Evolutionary conservation across 768 basidiomycete species (phyloP).

Genomic region (Pholiota conissans): DNA sequence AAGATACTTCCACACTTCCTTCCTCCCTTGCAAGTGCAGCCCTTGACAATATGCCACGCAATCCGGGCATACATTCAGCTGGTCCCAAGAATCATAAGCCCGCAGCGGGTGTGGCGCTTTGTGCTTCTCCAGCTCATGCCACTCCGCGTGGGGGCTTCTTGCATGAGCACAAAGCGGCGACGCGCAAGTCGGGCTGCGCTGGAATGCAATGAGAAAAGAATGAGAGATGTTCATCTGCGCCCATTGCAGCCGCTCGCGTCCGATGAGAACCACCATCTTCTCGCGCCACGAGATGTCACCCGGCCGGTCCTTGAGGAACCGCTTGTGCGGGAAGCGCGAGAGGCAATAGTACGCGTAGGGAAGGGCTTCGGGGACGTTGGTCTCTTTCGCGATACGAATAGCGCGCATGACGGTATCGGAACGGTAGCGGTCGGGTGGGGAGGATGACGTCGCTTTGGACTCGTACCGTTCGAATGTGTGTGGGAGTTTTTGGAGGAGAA

Average conservation of each 20-base stretch:
- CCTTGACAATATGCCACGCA: slow-evolving; percentile 33
- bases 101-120: slow-evolving; percentile 35
- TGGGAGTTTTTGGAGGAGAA: slow-evolving; percentile 43
- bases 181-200: slow-evolving; percentile 29
- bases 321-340: slow-evolving; percentile 38
- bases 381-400: slow-evolving; percentile 42
- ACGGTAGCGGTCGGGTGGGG: slow-evolving; percentile 29
- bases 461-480: slow-evolving; percentile 37
- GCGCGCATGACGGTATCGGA: slow-evolving; percentile 43
- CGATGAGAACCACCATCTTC: slow-evolving; percentile 39
- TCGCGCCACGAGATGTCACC: slow-evolving; percentile 38
- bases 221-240: slow-evolving; percentile 43
- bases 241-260: slow-evolving; percentile 39
- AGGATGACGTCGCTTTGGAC: slow-evolving; percentile 20
- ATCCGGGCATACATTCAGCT: slow-evolving; percentile 32
- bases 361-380: slow-evolving; percentile 37
- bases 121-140: slow-evolving; percentile 39
- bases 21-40: slow-evolving; percentile 31
- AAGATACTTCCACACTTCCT: slow-evolving; percentile 39
- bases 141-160: slow-evolving; percentile 41
- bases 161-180: slow-evolving; percentile 32
- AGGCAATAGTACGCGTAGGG: slow-evolving; percentile 54
- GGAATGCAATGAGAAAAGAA: slow-evolving; percentile 41
- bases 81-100: slow-evolving; percentile 33
- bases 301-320: slow-evolving; percentile 35